A percentile compares a stretch with the other conserved stretches of the same genome.
Conservation (phyloP, 2,329 filamentous ascomycete genomes). For the Annulohypoxylon truncatum region DNA sequence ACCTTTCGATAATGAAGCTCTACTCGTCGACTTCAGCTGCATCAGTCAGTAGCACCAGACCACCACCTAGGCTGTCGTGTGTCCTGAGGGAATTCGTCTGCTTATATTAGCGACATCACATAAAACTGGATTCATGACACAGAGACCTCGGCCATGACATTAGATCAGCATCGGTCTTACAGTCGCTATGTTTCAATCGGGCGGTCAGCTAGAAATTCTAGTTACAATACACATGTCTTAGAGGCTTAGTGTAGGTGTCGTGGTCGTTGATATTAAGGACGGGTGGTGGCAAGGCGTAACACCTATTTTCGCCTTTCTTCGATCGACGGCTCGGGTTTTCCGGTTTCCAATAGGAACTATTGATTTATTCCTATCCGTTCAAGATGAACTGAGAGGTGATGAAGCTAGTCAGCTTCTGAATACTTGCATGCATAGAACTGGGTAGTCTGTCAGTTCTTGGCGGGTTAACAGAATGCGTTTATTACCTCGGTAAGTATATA, state of each 20-base stretch:
- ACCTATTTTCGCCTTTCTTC: background rate
- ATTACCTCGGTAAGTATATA: background rate
- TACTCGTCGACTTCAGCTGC: slow-evolving; percentile 18
- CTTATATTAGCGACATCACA: slow-evolving; percentile 23
- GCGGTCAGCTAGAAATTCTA: slow-evolving; percentile 25
- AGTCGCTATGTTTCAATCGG: slow-evolving; percentile 32
- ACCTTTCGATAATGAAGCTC: slow-evolving; percentile 6
- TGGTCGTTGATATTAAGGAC: slow-evolving; percentile 8
- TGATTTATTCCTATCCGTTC: background rate
- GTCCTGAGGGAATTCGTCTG: slow-evolving; percentile 32
- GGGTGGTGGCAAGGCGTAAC: slow-evolving; percentile 23
- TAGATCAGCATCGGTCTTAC: slow-evolving; percentile 1
- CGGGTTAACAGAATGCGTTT: background rate
- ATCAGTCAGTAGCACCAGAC: slow-evolving; percentile 22
- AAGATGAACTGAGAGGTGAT: background rate
- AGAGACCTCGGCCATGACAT: slow-evolving; percentile 16
- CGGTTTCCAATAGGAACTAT: background rate
- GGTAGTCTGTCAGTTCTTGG: slow-evolving; percentile 2
- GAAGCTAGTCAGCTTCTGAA: slow-evolving; percentile 1
- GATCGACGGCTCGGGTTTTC: background rate
- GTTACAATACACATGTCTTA: slow-evolving; percentile 32
- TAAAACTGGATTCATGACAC: slow-evolving; percentile 23
- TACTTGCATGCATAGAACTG: background rate
- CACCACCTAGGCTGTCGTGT: slow-evolving; percentile 14
- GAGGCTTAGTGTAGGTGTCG: slow-evolving; percentile 9